Base-by-base conservation (phyloP, 2,329 filamentous ascomycete species). In the Neophaeococcomyces mojaviensis region DNA sequence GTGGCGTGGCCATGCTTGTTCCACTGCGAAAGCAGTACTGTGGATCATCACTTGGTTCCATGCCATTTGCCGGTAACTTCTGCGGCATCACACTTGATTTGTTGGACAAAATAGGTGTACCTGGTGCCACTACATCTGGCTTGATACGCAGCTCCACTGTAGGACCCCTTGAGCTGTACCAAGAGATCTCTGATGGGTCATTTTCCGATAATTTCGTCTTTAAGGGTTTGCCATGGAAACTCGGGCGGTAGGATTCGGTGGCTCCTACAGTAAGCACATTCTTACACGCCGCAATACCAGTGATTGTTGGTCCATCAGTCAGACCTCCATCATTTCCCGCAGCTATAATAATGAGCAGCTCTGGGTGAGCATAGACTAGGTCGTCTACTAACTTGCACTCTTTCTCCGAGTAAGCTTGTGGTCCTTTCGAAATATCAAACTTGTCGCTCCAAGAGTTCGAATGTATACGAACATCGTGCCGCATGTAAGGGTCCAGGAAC, bases 41-140 rank as follows among this genome's bases (percentile, higher is more conserved):
- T 5, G 33, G n/a, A 35, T n/a, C 33, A 5, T 15, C n/a, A 7
- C 5, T 6, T 5, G n/a, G 18, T 15, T n/a, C 18, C n/a, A n/a
- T n/a, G n/a, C n/a, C n/a, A n/a, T n/a, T 19, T 15, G 33, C 18
- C 13, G n/a, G 33, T 5, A 15, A n/a, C 33, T 15, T 19, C 18
- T 6, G n/a, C n/a, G 5, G 18, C n/a, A 6, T 35, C 5, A 15
- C 7, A 35, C 33, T 35, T 5, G n/a, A 52, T 12, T 42, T 47
- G n/a, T 47, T 38, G n/a, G 53, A 53, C 4, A 55, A 47, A 13
- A 55, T 49, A 33, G 33, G 41, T 4, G 46, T 49, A 18, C 53
- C 53, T 2, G 53, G 53, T 3, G 52, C 52, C 16, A 55, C 53
- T 4, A 54, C 41, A 31, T 55, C 52, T 18, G 52, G 53, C 39